Evolutionary conservation across 1,284 basidiomycete species (phyloP), one percentile per base, ranked within the genome.

Genomic region (Boletus semigastroideus): DNA sequence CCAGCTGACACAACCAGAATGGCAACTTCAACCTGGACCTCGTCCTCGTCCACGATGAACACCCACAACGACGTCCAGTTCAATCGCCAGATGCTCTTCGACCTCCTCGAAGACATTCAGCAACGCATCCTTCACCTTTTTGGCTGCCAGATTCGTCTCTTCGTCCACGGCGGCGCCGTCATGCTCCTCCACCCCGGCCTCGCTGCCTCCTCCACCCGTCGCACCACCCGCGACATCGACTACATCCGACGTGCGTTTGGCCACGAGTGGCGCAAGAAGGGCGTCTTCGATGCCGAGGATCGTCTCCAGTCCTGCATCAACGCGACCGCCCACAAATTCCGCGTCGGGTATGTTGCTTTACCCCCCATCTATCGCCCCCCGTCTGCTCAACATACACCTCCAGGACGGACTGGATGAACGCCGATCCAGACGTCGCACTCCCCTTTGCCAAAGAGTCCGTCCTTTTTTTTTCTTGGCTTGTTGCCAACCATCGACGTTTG

Each of bases 401-500:
- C 22, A 68, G 66, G 0, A 70, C 73, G 34, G 85, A 87, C 63
- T 87, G 85, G 85, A 85, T 87, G 84, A 87, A 87, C 53, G 76
- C 79, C 4, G 80, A 84, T 58, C 80, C 85, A 0, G 85, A 87
- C 60, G 74, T 83, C 11, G 82, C 83, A 1, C 71, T 87, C 41
- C 85, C 85, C 13, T 77, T 81, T 75, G 76, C 79, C 14, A 66
- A 64, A 54, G 78, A 83, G 84, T 86, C 62, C 69, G 84, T 78
- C 48, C 5, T 12, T 2, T 34, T 42, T 45, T 37, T 42, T 14
- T 16, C 19, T 40, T 0, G n/a, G 44, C 49, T 41, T 61, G 38
- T 61, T 36, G 7, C 34, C 41, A 27, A 22, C 19, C 22, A n/a
- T n/a, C n/a, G n/a, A n/a, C n/a, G n/a, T n/a, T n/a, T n/a, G n/a